A percentile compares a stretch with the other conserved stretches of the same genome.
Evolutionary conservation across 331 rosid genomes (phyloP).

Genomic region (Malus hybrid): DNA sequence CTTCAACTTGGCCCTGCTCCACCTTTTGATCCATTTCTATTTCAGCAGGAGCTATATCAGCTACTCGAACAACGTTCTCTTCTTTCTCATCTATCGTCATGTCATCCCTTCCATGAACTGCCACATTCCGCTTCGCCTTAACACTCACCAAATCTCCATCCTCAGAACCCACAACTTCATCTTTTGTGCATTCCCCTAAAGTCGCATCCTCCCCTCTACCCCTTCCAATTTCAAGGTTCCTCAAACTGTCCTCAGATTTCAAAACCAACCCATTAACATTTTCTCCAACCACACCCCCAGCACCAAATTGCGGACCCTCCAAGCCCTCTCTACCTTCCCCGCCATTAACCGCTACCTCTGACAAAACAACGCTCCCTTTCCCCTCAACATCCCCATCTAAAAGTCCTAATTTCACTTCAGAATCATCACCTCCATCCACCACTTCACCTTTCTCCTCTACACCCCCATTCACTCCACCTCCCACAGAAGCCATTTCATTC

Average conservation of each 20-base stretch:
- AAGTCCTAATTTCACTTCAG: constrained; percentile 18
- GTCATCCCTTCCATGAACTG: constrained; percentile 9
- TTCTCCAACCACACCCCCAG: not conserved
- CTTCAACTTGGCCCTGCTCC: constrained; percentile 3
- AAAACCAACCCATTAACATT: constrained; percentile 15
- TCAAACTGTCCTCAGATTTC: constrained; percentile 11
- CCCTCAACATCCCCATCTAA: constrained; percentile 16
- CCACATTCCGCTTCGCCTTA: constrained; percentile 1
- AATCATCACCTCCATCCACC: constrained; percentile 6
- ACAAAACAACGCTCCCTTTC: not conserved
- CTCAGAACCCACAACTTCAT: not conserved
- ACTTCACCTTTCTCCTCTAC: constrained; percentile 12
- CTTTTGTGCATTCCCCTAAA: not conserved
- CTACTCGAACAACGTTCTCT: constrained; percentile 5
- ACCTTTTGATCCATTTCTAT: not conserved
- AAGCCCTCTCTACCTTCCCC: constrained; percentile 6
- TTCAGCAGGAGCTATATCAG: constrained; percentile 5
- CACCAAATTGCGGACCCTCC: not conserved
- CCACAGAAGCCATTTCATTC: not conserved
- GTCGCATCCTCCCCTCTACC: not conserved
- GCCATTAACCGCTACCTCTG: not conserved
- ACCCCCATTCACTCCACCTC: constrained; percentile 16
- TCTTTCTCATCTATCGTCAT: not conserved
- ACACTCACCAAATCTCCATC: constrained; percentile 1
- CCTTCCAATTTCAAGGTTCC: not conserved